Conservation (phyloP, 495 filamentous ascomycete species). For the Aspergillus hancockii region DNA sequence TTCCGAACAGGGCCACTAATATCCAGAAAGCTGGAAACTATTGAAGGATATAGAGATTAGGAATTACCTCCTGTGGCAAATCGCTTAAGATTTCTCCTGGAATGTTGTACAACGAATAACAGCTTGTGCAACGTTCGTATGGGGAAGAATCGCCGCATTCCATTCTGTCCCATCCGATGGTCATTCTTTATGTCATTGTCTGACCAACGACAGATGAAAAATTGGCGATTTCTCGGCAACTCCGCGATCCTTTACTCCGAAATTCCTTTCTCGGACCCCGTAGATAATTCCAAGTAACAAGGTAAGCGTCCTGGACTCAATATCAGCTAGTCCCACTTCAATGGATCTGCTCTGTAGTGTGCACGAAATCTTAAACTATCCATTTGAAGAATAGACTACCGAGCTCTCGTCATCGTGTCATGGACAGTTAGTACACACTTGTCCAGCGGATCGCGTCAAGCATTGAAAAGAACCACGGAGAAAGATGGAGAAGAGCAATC, state of each 20-base stretch:
- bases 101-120: constrained; percentile 15
- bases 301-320: neutral
- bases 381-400: neutral
- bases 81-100: constrained; percentile 7
- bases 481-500: neutral
- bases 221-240: neutral
- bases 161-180: neutral
- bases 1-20: neutral
- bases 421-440: neutral
- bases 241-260: neutral
- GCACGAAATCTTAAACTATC: neutral
- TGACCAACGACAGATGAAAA: neutral
- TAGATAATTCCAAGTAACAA: neutral
- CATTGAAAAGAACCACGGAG: neutral
- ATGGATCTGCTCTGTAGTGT: constrained; percentile 7
- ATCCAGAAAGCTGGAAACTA: neutral
- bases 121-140: constrained; percentile 6
- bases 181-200: neutral
- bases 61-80: constrained; percentile 4
- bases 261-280: neutral
- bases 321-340: constrained; percentile 6
- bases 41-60: neutral
- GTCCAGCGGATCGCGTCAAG: neutral
- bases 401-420: neutral
- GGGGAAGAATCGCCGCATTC: constrained; percentile 14